A percentile compares a stretch with the other conserved stretches of the same genome.
Evolutionary conservation across 2,329 filamentous ascomycete genomes (phyloP).

Genomic region (Sporothrix dimorphospora): DNA sequence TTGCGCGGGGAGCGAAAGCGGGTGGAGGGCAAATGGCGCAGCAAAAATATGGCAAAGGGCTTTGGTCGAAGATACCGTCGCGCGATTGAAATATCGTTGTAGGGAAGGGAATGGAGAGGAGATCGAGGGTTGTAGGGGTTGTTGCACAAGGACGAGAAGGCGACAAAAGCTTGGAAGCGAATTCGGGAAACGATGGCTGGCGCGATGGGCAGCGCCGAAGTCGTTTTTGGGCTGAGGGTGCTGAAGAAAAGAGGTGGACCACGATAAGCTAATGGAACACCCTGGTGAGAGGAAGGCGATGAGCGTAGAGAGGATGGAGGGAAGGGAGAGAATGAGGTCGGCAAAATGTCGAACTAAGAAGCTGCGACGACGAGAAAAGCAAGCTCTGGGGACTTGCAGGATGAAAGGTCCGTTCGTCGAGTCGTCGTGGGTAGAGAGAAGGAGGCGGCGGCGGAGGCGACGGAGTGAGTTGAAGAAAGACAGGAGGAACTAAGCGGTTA

Average conservation of each 20-base stretch:
- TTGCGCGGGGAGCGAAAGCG: not conserved
- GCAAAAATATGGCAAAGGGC: not conserved
- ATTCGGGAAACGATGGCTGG: constrained; percentile 1
- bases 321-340: not conserved
- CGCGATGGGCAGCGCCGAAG: constrained; percentile 11
- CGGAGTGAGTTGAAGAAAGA: constrained; percentile 6
- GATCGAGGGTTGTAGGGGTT: not conserved
- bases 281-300: not conserved
- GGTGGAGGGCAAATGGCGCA: not conserved
- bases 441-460: constrained; percentile 9
- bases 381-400: not conserved
- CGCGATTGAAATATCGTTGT: not conserved
- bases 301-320: not conserved
- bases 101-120: not conserved
- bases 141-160: constrained; percentile 6
- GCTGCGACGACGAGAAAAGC: not conserved
- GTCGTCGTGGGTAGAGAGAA: not conserved
- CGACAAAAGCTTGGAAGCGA: not conserved
- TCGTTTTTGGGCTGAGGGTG: not conserved
- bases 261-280: constrained; percentile 1
- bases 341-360: not conserved
- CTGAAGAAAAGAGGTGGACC: constrained; percentile 10
- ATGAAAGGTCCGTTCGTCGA: not conserved
- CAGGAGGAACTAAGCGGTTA: constrained; percentile 12
- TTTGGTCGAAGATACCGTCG: not conserved